A percentile compares a stretch with the other conserved stretches of the same genome.
Evolutionary conservation across 2,329 filamentous ascomycete genomes (phyloP).

Genomic region (Penicillium frequentans): DNA sequence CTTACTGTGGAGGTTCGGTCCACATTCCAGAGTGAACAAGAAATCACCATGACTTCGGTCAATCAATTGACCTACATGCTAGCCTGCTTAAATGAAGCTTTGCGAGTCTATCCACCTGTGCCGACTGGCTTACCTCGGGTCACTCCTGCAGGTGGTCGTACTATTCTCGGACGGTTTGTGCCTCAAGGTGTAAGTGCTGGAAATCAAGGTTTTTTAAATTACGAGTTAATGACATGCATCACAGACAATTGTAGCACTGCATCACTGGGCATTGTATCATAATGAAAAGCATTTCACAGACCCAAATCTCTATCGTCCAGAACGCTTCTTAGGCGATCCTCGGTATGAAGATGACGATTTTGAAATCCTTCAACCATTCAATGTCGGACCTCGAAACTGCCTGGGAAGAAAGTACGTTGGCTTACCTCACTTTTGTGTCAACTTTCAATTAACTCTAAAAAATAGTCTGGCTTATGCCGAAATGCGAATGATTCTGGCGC

Average conservation of each 20-base stretch:
- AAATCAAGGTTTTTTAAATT: too few relatives aligned
- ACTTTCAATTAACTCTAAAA: background rate
- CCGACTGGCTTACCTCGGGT: constrained; percentile 20
- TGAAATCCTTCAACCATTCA: constrained; percentile 52
- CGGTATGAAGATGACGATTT: constrained; percentile 45
- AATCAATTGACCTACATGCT: constrained; percentile 2
- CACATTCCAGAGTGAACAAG: constrained; percentile 33
- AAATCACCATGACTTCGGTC: constrained; percentile 40
- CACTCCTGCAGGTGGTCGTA: constrained; percentile 5
- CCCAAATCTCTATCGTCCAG: constrained; percentile 12
- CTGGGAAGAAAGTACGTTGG: constrained; percentile 51
- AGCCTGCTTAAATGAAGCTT: constrained; percentile 4
- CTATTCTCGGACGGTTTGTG: constrained; percentile 12
- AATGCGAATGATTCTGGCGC: constrained; percentile 51
- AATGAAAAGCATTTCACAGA: constrained; percentile 10
- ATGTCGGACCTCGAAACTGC: constrained; percentile 52
- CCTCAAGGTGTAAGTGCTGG: constrained; percentile 10
- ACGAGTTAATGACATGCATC: too few relatives aligned
- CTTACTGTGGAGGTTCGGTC: constrained; percentile 43
- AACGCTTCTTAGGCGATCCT: constrained; percentile 18
- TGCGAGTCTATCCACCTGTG: constrained; percentile 9
- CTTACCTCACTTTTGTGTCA: background rate
- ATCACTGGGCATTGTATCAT: constrained; percentile 47
- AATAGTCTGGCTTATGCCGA: constrained; percentile 52
- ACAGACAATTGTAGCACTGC: constrained; percentile 44